Evolutionary conservation across 2,329 filamentous ascomycete genomes (phyloP), one percentile per base, ranked within the genome.

Genomic region (Fusarium proliferatum): DNA sequence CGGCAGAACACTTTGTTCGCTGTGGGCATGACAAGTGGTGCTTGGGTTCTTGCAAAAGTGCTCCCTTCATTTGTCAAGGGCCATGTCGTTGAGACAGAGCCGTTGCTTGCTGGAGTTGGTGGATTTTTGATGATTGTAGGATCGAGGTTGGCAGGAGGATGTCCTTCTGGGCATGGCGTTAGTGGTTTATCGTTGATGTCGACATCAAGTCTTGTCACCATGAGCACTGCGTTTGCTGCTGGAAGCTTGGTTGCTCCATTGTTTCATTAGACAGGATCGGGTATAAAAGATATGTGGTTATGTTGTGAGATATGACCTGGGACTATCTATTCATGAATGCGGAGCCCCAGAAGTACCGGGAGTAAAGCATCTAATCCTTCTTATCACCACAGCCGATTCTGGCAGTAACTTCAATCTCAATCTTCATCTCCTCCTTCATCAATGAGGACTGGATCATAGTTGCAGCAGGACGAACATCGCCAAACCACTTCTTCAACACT

Each of bases 121-220:
- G 91, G 91, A 0, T 82, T 87, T 7, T 66, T 87, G 19, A 88
- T 92, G 82, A 85, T 87, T 0, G 78, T 93, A 13, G 91, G 91
- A 2, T 85, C 90, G 3, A 86, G 90, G 55, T 77, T 92, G 61
- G 91, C 88, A 0, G 90, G 90, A 4, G 91, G 91, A 0, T 93
- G 91, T 72, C 92, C 91, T 0, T 91, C 89, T 9, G 91, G 91
- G 0, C 91, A 93, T 78, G 91, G 91, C 0, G 90, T 93, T 71
- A 92, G 88, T 66, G 91, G 91, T 1, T 86, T 93, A 77, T 88
- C 88, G n/a, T 82, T 90, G 67, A 82, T 93, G 57, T 90, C 88
- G 0, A 81, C 88, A 8, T 88, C 90, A 15, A 93, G 91, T 76
- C 84, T 92, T 62, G 79, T 93, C 17, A 91, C 89, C 0, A 89